A percentile compares a stretch with the other conserved stretches of the same genome.
Conservation (phyloP, 352 stramenopile genomes). For the Pythium monospermum region DNA sequence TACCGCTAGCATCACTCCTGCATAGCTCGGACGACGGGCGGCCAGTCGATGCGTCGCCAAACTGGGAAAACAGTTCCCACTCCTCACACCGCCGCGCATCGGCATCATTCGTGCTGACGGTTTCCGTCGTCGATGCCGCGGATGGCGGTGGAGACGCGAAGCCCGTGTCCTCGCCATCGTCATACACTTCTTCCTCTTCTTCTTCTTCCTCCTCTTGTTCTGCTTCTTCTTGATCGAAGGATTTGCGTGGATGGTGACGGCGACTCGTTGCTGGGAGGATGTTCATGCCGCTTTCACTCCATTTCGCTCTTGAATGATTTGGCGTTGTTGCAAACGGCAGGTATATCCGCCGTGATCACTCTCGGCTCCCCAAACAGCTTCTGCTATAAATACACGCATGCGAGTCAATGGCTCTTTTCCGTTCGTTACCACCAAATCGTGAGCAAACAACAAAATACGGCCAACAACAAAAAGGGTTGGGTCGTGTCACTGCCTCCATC, state of each 20-base stretch:
- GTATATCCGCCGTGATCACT: neutral
- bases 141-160: conserved; percentile 5
- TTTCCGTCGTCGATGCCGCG: conserved; percentile 15
- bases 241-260: no score
- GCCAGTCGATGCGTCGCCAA: neutral
- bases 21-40: conserved; percentile 6
- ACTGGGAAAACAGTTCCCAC: conserved; percentile 24
- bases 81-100: conserved; percentile 18
- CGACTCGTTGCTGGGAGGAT: no score
- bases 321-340: neutral
- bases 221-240: no score
- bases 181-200: no score
- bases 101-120: conserved; percentile 19
- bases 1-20: no score
- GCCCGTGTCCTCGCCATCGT: neutral
- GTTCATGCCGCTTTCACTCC: neutral
- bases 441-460: no score
- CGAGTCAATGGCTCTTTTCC: no score
- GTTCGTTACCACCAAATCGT: no score
- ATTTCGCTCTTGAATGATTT: neutral
- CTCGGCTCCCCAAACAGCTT: neutral
- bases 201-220: no score
- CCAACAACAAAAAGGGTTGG: no score
- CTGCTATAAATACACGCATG: conserved; percentile 4
- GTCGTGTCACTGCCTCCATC: no score